Evolutionary conservation across 1,139 yeast genomes (phyloP), one percentile per base, ranked within the genome.

Genomic region (Magnusiomyces suaveolens): DNA sequence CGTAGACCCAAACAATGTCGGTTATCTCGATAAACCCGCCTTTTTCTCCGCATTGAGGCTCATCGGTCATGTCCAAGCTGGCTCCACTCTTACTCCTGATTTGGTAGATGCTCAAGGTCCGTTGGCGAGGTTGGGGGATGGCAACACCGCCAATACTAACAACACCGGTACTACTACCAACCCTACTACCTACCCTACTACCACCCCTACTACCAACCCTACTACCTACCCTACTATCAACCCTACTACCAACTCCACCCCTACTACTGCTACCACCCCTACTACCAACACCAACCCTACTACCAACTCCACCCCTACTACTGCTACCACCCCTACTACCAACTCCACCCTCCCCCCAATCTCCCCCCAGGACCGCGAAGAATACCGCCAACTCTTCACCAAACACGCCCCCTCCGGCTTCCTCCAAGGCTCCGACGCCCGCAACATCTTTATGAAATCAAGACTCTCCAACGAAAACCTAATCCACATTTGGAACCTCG

Each of bases 401-500:
- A 82, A 83, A 63, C 82, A 89, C 14, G 84, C 89, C 1, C 69
- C 75, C 8, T 61, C 66, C 25, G 89, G 89, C 0, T 52, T 63
- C 41, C 75, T 92, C 59, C 76, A 79, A 43, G 98, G 98, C 18
- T 74, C 75, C 21, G 80, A 78, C 58, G 98, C 98, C 0, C 81
- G 86, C 64, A 86, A 80, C 55, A 89, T 92, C 58, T 89, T 92
- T 64, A 71, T 88, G 66, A 92, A 90, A 73, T 96, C 97, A 1
- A 83, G 84, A 63, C 74, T 92, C 57, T 88, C 96, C 23, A 80
- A 83, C 43, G 78, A 80, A 29, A 78, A 83, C 1, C 75, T 92
- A 62, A 95, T 95, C 54, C 87, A 84, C 65, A 83, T 92, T 56
- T 92, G 98, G 98, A 78, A 79, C 56, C 75, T 92, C 59, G 92